A percentile compares a stretch with the other conserved stretches of the same genome.
phyloP scores from a whole-genome alignment of 306 rosid species.

The Dryas alaskensis region DNA sequence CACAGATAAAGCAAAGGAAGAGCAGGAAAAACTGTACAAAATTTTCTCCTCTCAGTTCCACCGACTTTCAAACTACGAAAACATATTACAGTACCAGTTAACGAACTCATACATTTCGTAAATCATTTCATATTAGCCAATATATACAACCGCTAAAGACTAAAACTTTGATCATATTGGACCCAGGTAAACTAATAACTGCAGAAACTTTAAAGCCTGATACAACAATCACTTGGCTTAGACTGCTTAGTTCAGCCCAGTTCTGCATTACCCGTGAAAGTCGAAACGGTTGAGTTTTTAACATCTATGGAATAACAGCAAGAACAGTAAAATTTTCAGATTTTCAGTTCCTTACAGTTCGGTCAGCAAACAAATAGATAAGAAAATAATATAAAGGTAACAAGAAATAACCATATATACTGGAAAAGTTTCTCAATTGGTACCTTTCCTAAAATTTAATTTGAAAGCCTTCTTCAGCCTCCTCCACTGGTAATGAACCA shows the following conservation, averaged over 20 bases:
- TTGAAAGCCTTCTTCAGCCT: conserved; percentile 31
- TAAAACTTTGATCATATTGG: conserved; percentile 15
- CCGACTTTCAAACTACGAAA: neutral
- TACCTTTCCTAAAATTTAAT: conserved; percentile 32
- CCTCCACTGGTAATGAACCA: conserved; percentile 28
- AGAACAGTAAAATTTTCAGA: neutral
- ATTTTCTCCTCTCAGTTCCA: neutral
- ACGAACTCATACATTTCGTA: conserved; percentile 2
- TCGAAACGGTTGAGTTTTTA: neutral
- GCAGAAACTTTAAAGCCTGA: conserved; percentile 4
- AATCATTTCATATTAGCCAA: conserved; percentile 7
- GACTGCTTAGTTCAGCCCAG: neutral
- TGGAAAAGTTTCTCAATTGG: conserved; percentile 21
- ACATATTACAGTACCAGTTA: neutral
- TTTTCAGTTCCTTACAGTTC: conserved; percentile 2
- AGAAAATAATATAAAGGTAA: neutral
- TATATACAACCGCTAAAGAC: conserved; percentile 17
- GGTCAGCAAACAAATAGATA: conserved; percentile 18
- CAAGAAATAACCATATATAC: neutral
- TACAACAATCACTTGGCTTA: conserved; percentile 1
- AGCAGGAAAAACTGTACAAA: neutral
- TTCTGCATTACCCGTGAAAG: conserved; percentile 15
- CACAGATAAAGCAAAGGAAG: conserved; percentile 8
- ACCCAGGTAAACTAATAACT: neutral
- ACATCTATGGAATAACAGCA: neutral